Conservation (phyloP, 257 asterid genomes). For the Fraxinus cuspidata region DNA sequence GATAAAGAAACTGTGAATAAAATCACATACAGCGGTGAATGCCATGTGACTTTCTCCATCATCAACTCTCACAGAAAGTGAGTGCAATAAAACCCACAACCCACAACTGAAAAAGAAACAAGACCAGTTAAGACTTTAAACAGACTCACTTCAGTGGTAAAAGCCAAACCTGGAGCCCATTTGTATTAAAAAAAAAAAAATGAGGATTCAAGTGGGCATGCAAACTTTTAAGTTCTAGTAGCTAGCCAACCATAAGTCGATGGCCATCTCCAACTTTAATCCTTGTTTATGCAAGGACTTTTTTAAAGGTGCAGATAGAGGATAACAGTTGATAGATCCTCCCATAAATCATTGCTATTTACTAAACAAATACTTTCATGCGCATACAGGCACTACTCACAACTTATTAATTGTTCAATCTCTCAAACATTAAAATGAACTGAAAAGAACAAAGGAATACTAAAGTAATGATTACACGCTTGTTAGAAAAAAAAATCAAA, state of each 20-base stretch:
- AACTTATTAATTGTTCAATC: not conserved
- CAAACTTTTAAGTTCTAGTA: not conserved
- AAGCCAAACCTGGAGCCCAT: not conserved
- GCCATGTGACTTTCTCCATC: slow-evolving; percentile 85
- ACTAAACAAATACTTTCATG: not conserved
- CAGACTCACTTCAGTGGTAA: not conserved
- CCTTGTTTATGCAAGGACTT: not conserved
- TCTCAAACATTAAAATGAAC: not conserved
- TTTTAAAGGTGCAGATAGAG: not conserved
- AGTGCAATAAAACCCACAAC: slow-evolving; percentile 86
- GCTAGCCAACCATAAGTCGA: slow-evolving; percentile 15
- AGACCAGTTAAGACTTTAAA: slow-evolving; percentile 11
- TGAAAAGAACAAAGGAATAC: not conserved
- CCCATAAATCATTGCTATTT: not conserved
- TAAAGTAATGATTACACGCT: not conserved
- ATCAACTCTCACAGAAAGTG: slow-evolving; percentile 82
- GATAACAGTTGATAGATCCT: not conserved
- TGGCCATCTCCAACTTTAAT: slow-evolving; percentile 20
- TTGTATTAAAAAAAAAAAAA: not conserved
- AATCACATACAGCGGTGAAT: slow-evolving; percentile 72
- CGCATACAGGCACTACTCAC: not conserved
- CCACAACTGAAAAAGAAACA: slow-evolving; percentile 75
- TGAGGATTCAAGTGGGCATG: not conserved
- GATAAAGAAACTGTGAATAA: slow-evolving; percentile 70
- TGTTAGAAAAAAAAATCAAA: not conserved